These are phyloP conservation scores for Oidium heveae DNA, from an alignment of 2,329 filamentous ascomycete species.

Conservation along the genomic window DNA sequence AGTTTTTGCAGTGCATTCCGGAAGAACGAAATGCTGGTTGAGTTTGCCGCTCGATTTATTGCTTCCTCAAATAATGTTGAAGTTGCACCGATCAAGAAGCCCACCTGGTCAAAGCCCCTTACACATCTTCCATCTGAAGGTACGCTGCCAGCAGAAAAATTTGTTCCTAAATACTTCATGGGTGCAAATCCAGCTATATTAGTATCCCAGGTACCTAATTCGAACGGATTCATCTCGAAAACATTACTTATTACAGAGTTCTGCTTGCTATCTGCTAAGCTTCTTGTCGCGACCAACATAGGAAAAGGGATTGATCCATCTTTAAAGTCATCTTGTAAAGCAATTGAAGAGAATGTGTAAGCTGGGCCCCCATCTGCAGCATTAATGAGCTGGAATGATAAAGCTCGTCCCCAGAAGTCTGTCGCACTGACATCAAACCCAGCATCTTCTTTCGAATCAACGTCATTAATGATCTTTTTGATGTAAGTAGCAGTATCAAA, in stretches of 20 bases:
- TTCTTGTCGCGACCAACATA: slow-evolving; percentile 43
- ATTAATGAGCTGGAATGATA: slow-evolving; percentile 71
- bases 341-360: slow-evolving; percentile 66
- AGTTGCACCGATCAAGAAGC: slow-evolving; percentile 67
- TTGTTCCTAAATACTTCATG: slow-evolving; percentile 44
- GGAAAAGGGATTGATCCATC: slow-evolving; percentile 43
- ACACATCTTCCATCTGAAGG: slow-evolving; percentile 34
- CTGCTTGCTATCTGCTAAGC: slow-evolving; percentile 32
- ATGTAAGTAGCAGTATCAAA: slow-evolving; percentile 37
- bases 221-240: slow-evolving; percentile 56
- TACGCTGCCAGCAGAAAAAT: slow-evolving; percentile 38
- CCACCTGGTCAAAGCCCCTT: slow-evolving; percentile 57
- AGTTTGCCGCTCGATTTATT: slow-evolving; percentile 21
- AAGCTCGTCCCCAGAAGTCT: slow-evolving; percentile 69
- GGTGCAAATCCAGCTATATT: slow-evolving; percentile 47
- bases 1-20: slow-evolving; percentile 20
- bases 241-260: slow-evolving; percentile 49
- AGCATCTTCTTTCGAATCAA: slow-evolving; percentile 34
- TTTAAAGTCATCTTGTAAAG: slow-evolving; percentile 33
- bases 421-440: slow-evolving; percentile 50
- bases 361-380: slow-evolving; percentile 44
- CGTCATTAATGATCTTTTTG: slow-evolving; percentile 27
- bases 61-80: slow-evolving; percentile 62
- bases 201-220: slow-evolving; percentile 55
- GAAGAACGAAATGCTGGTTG: slow-evolving; percentile 24